Evolutionary conservation across 345 rosid species (phyloP).

Genomic region (Populus euphratica): DNA sequence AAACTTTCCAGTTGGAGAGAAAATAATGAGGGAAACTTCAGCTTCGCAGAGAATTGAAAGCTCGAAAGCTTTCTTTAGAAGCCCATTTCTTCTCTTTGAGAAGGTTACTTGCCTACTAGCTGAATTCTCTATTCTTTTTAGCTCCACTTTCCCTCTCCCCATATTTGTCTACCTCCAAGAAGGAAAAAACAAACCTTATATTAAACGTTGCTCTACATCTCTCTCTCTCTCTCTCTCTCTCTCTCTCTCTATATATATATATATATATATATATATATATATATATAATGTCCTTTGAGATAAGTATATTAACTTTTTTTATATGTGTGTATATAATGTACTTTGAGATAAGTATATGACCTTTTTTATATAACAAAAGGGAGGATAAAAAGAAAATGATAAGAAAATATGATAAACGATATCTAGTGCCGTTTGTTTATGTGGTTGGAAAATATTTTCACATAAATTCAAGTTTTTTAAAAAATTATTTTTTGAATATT

Average conservation of each 20-base stretch:
- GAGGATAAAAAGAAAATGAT: background rate
- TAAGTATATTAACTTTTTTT: too few relatives aligned
- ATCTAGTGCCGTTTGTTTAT: background rate
- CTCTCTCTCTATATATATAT: background rate
- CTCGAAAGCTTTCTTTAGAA: slow-evolving; percentile 64
- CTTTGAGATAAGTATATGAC: too few relatives aligned
- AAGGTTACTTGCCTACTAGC: slow-evolving; percentile 62
- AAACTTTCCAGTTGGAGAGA: slow-evolving; percentile 50
- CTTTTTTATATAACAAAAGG: too few relatives aligned
- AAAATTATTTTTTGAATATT: too few relatives aligned
- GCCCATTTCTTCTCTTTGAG: slow-evolving; percentile 59
- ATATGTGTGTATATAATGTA: too few relatives aligned
- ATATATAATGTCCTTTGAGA: too few relatives aligned
- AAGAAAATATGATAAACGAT: background rate
- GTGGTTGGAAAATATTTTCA: too few relatives aligned
- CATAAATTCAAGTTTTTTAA: too few relatives aligned
- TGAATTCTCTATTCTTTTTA: slow-evolving; percentile 62
- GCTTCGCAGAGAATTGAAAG: slow-evolving; percentile 66
- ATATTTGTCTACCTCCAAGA: slow-evolving; percentile 8
- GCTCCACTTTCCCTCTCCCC: slow-evolving; percentile 65
- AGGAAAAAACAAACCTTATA: background rate
- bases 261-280: background rate
- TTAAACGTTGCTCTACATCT: background rate
- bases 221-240: too few relatives aligned
- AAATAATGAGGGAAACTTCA: slow-evolving; percentile 50